phyloP scores from a whole-genome alignment of 2,329 filamentous ascomycete species.

The Aspergillus brunneoviolaceus region DNA sequence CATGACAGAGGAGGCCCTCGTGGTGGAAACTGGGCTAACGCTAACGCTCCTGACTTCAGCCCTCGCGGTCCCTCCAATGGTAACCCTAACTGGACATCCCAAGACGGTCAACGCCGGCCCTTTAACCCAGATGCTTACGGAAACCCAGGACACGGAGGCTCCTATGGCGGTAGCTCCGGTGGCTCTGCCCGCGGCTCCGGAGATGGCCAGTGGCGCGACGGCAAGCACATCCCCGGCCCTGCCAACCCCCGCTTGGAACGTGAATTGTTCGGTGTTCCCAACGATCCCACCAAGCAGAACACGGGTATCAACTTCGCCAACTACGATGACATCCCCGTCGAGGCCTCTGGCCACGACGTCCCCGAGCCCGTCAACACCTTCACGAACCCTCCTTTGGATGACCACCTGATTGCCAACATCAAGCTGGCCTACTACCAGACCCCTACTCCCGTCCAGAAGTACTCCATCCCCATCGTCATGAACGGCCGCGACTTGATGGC shows the following conservation, averaged over 20 bases:
- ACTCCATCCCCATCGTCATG: conserved; percentile 99
- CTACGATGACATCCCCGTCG: conserved; percentile 98
- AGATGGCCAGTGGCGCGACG: conserved; percentile 94
- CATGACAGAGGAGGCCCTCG: conserved; percentile 32
- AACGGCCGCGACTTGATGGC: conserved; percentile 97
- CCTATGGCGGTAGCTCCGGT: conserved; percentile 33
- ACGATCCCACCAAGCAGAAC: conserved; percentile 92
- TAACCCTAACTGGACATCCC: conserved; percentile 39
- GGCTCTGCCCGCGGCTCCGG: conserved; percentile 75
- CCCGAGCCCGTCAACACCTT: conserved; percentile 89
- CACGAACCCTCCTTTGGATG: conserved; percentile 91
- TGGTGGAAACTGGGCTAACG: conserved; percentile 54
- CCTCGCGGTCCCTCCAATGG: conserved; percentile 42
- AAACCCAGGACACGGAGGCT: conserved; percentile 50
- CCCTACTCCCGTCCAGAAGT: conserved; percentile 97
- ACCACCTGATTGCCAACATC: conserved; percentile 91
- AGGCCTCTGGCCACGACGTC: conserved; percentile 90
- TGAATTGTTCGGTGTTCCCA: conserved; percentile 86
- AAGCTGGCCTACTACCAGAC: conserved; percentile 91
- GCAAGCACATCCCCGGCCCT: conserved; percentile 91
- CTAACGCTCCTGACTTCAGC: conserved; percentile 59
- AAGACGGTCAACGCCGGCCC: conserved; percentile 40
- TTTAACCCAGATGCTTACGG: conserved; percentile 65
- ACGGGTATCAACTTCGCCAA: conserved; percentile 99
- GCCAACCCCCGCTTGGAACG: conserved; percentile 87